Evolutionary conservation across 169 alveolate species (phyloP), one percentile per base, ranked within the genome.

Genomic region (Plasmodium billcollinsi): DNA sequence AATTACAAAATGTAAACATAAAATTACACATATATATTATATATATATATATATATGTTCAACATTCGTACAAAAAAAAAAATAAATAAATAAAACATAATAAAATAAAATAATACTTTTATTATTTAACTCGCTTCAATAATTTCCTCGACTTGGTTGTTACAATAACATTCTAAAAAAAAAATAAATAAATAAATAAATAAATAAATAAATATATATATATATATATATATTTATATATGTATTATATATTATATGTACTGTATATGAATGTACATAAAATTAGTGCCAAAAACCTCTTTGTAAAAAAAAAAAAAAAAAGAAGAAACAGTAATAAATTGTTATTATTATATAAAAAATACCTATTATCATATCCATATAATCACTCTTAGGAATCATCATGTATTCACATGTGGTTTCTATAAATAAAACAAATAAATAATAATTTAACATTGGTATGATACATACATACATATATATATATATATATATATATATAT

Each of bases 351-450:
- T 33, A 33, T 33, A 33, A 33, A 33, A 66, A 43, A 50, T 80
- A 80, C 90, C 90, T 33, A 62, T 80, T 52, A 80, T 80, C 90
- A 80, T 80, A 33, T 80, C 90, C 90, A 80, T 80, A 47, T 80
- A 80, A n/a, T 80, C 90, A 26, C 24, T 67, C 66, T 76, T 56
- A 20, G 62, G 29, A 15, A 65, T n/a, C 47, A 65, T 20, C 50
- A 63, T 63, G 24, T 75, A 75, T 63, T 74, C 66, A 67, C 73
- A 67, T 45, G 47, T 18, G 21, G 69, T 75, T n/a, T 67, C 73
- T 63, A 20, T 20, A 54, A 54, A 54, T 5, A 62, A 43, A 54
- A 43, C 9, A 26, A 69, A 69, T 45, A 29, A 43, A 24, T 8
- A 62, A 15, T 21, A 62, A 62, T 33, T 0, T 5, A 5, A 33